These are phyloP conservation scores for Backusella circina DNA, from an alignment of 192 early-diverging fungal species.

Conservation along the genomic window DNA sequence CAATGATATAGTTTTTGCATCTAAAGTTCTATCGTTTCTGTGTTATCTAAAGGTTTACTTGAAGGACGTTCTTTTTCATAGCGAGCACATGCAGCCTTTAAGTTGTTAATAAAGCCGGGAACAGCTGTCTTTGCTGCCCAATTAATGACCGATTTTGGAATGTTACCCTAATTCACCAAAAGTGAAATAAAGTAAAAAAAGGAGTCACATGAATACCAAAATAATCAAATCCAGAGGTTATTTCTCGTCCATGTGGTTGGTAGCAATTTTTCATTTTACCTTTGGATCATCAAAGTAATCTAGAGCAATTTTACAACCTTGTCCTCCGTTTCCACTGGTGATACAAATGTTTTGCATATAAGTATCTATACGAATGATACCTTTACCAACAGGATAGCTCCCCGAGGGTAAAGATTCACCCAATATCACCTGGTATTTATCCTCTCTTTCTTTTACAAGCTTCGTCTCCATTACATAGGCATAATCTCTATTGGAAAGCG, in stretches of 20 bases:
- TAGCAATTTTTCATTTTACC: conserved; percentile 28
- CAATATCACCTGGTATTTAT: conserved; percentile 21
- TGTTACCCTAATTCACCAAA: conserved; percentile 24
- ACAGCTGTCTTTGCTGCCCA: conserved; percentile 40
- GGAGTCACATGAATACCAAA: not conserved
- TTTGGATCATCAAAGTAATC: conserved; percentile 54
- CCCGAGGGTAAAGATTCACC: conserved; percentile 24
- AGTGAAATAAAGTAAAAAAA: not conserved
- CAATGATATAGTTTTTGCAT: not conserved
- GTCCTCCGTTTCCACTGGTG: conserved; percentile 30
- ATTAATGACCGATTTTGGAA: conserved; percentile 36
- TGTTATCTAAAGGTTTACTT: not conserved
- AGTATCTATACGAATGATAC: conserved; percentile 42
- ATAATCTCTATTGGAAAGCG: conserved; percentile 45
- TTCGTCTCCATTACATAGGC: conserved; percentile 36
- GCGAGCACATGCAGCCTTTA: conserved; percentile 16
- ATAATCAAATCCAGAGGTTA: not conserved
- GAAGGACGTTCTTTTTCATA: conserved; percentile 14
- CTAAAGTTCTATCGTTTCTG: not conserved
- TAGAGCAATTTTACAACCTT: conserved; percentile 42
- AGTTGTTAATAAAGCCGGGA: conserved; percentile 28
- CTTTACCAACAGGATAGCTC: conserved; percentile 34
- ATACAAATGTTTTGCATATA: conserved; percentile 49
- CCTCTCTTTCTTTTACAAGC: not conserved
- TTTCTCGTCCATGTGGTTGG: not conserved